These are phyloP conservation scores for Lolium perenne DNA, from an alignment of 176 grass and related monocot species.

Conservation along the genomic window DNA sequence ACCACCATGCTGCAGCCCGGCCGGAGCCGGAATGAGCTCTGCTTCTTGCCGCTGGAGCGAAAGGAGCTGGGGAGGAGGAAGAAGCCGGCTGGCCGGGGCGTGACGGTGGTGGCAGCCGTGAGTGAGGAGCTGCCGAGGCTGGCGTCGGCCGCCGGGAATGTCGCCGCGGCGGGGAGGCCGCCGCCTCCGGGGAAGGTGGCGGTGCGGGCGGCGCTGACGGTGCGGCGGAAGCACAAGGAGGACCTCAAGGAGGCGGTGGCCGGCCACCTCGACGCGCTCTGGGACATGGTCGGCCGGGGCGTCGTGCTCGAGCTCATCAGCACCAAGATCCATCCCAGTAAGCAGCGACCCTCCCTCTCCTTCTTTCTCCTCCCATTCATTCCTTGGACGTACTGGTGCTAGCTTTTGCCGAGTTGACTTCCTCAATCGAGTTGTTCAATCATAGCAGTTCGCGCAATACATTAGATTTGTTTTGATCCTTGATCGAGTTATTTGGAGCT, in stretches of 20 bases:
- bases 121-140: slow-evolving; percentile 72
- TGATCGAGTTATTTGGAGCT: slow-evolving; percentile 4
- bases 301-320: slow-evolving; percentile 93
- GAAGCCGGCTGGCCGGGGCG: neutral
- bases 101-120: slow-evolving; percentile 65
- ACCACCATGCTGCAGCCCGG: neutral
- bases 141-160: slow-evolving; percentile 38
- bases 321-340: slow-evolving; percentile 86
- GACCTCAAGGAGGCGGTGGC: slow-evolving; percentile 88
- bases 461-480: neutral
- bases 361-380: neutral
- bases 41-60: slow-evolving; percentile 21
- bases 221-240: slow-evolving; percentile 95
- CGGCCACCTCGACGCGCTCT: slow-evolving; percentile 79
- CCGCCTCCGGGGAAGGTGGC: slow-evolving; percentile 44
- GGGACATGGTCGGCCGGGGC: slow-evolving; percentile 83
- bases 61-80: neutral
- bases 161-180: neutral
- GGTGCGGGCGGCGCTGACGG: slow-evolving; percentile 83
- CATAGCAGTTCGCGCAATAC: neutral
- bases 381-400: neutral
- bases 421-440: neutral
- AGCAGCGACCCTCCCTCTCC: slow-evolving; percentile 19
- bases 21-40: slow-evolving; percentile 44
- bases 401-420: slow-evolving; percentile 28